Evolutionary conservation across 306 rosid species (phyloP).

Genomic region (Gastrolobium bilobum): DNA sequence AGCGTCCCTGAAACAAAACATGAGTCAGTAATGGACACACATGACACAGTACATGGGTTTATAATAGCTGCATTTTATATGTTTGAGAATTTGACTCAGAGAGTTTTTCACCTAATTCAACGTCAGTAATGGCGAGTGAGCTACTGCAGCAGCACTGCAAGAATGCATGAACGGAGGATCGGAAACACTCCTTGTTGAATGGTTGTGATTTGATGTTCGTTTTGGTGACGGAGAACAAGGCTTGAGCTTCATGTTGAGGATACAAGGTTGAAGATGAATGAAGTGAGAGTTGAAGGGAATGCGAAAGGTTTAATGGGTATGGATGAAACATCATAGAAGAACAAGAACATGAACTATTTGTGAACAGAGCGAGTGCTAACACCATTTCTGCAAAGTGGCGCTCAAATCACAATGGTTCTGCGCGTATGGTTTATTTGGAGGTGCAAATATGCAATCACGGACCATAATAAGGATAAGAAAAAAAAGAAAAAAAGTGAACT

Average conservation of each 20-base stretch:
- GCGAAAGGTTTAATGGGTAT: conserved; percentile 21
- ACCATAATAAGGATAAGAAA: no score
- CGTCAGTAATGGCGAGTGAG: conserved; percentile 1
- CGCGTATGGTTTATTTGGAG: no score
- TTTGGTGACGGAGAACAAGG: conserved; percentile 6
- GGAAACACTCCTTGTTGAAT: conserved; percentile 28
- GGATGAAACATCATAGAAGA: conserved; percentile 39
- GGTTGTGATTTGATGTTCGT: conserved; percentile 23
- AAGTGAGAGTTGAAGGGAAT: conserved; percentile 15
- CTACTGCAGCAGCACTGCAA: conserved; percentile 46
- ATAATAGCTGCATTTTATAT: not conserved
- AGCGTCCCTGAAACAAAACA: conserved; percentile 57
- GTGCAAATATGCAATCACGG: no score
- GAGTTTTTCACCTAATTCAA: conserved; percentile 57
- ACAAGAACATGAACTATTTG: conserved; percentile 34
- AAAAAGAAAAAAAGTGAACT: no score
- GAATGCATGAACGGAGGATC: conserved; percentile 35
- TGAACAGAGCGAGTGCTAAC: conserved; percentile 40
- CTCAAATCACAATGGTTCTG: not conserved
- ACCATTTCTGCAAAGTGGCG: conserved; percentile 51
- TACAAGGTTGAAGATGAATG: conserved; percentile 36
- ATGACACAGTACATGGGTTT: no score
- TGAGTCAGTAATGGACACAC: not conserved
- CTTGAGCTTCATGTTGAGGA: conserved; percentile 17
- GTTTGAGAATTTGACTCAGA: conserved; percentile 61